Percentiles rank a stretch among this genome's conserved stretches.
Conservation (phyloP, 1,284 basidiomycete genomes). For the Ustilago crameri region DNA sequence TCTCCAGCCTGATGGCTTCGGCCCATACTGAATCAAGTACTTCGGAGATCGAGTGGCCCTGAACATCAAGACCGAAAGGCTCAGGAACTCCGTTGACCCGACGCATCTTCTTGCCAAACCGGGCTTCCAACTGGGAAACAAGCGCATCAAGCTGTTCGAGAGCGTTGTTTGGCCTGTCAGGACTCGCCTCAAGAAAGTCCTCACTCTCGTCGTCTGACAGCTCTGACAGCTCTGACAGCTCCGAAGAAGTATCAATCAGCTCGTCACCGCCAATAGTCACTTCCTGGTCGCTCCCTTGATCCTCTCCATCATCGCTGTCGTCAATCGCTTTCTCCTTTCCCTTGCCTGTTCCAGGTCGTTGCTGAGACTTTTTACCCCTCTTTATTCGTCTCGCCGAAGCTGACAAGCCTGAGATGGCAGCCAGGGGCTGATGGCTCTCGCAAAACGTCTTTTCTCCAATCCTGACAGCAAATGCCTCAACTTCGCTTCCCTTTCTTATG, state of each 20-base stretch:
- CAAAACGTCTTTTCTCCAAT: background rate
- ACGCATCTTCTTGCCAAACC: background rate
- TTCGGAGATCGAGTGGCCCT: too few species aligned
- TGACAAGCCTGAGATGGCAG: background rate
- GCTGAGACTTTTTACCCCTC: too few species aligned
- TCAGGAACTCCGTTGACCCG: background rate
- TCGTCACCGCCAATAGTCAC: background rate
- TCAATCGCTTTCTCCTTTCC: too few species aligned
- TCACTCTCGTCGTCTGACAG: background rate
- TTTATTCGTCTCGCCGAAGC: background rate
- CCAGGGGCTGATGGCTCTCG: background rate
- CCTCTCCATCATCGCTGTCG: too few species aligned
- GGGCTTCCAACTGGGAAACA: background rate
- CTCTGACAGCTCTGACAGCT: too few species aligned
- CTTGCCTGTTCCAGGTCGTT: too few species aligned
- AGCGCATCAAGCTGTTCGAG: background rate
- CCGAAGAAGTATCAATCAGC: background rate
- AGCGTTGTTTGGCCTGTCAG: background rate
- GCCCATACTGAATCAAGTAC: background rate
- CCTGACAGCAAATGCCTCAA: background rate
- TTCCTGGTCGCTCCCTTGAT: background rate
- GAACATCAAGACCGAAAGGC: conserved; percentile 4
- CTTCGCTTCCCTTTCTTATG: background rate
- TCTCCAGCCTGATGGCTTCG: background rate
- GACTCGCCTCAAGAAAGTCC: background rate